phyloP scores from a whole-genome alignment of 495 filamentous ascomycete species.

The Aspergillus asperescens region DNA sequence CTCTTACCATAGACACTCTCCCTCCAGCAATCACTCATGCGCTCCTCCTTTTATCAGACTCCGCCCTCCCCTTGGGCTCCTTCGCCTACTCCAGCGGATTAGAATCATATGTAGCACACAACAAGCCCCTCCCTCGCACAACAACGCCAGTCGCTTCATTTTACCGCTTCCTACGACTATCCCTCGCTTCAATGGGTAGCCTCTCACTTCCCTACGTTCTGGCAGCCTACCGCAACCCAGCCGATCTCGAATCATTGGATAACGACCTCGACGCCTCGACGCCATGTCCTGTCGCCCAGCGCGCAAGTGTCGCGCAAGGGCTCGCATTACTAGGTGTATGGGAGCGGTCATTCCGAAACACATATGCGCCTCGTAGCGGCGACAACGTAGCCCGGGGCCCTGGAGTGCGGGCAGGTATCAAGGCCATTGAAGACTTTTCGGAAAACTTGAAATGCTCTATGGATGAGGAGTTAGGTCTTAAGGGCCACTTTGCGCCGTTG shows the following conservation, averaged over 20 bases:
- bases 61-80: conserved; percentile 88
- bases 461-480: conserved; percentile 32
- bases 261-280: conserved; percentile 82
- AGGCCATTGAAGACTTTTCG: conserved; percentile 35
- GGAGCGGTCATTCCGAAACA: conserved; percentile 63
- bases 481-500: conserved; percentile 72
- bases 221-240: conserved; percentile 62
- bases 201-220: conserved; percentile 83
- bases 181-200: conserved; percentile 69
- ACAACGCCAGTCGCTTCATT: conserved; percentile 46
- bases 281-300: conserved; percentile 78
- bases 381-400: conserved; percentile 2
- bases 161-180: conserved; percentile 70
- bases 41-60: conserved; percentile 89
- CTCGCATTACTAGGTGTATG: conserved; percentile 82
- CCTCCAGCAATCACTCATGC: conserved; percentile 51
- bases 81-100: conserved; percentile 95
- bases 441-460: conserved; percentile 33
- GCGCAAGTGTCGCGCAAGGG: conserved; percentile 80
- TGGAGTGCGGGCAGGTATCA: conserved; percentile 21
- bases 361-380: conserved; percentile 21
- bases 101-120: conserved; percentile 89
- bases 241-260: conserved; percentile 57
- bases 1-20: neutral
- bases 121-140: conserved; percentile 40